Evolutionary conservation across 176 grass and related monocot species (phyloP).

Genomic region (Oropetium thomaeum): DNA sequence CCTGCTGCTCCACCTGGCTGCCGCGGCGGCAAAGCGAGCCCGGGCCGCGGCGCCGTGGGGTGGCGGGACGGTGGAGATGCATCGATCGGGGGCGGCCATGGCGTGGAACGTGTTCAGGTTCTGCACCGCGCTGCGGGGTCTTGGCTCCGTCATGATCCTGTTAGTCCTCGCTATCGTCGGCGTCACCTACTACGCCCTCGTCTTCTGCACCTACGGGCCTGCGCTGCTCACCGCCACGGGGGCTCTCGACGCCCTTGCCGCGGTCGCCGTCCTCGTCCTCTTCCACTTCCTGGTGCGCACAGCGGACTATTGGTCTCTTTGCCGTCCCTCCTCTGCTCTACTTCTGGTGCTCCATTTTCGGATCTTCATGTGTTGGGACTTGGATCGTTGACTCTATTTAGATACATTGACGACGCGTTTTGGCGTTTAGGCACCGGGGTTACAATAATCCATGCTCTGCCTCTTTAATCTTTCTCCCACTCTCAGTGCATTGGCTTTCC

Average conservation of each 20-base stretch:
- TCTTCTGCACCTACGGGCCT: conserved; percentile 79
- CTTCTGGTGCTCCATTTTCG: neutral
- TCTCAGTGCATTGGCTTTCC: too few relatives aligned
- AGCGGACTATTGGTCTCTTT: neutral
- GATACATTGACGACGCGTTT: neutral
- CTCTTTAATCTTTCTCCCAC: neutral
- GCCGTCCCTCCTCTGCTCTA: neutral
- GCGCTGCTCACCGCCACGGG: conserved; percentile 32
- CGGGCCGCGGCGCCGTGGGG: neutral
- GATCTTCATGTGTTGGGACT: neutral
- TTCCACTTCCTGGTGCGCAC: conserved; percentile 71
- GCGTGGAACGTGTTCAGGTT: conserved; percentile 97
- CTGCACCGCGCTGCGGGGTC: conserved; percentile 76
- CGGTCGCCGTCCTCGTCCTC: conserved; percentile 56
- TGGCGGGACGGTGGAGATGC: conserved; percentile 38
- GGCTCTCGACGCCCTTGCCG: conserved; percentile 30
- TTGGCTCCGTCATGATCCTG: conserved; percentile 87
- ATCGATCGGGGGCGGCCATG: conserved; percentile 72
- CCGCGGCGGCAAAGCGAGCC: neutral
- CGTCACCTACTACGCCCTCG: conserved; percentile 86
- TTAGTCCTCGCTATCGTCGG: conserved; percentile 76
- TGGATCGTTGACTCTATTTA: conserved; percentile 7
- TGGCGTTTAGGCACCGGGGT: neutral
- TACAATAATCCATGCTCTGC: neutral
- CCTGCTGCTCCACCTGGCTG: neutral